A percentile compares a stretch with the other conserved stretches of the same genome.
phyloP scores from a whole-genome alignment of 228 moss, liverwort and hornwort genomes.

The Sphagnum fallax region DNA sequence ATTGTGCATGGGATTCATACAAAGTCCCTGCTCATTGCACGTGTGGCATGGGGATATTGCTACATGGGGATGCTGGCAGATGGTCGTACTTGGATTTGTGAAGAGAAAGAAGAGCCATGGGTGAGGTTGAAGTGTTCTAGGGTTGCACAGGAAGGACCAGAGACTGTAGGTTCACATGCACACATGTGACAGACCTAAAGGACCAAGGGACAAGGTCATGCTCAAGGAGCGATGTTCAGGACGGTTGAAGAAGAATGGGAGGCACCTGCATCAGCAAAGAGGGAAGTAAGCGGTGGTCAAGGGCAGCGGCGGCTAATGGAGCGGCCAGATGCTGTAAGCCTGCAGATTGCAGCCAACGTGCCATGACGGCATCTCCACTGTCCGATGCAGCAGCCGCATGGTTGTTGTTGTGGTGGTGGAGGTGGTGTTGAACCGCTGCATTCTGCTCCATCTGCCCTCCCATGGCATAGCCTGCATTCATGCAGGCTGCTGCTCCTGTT shows the following conservation, averaged over 20 bases:
- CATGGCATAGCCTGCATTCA: constrained; percentile 18
- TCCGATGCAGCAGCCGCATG: constrained; percentile 39
- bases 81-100: no score
- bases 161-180: no score
- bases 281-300: constrained; percentile 94
- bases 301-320: constrained; percentile 88
- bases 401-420: constrained; percentile 34
- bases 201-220: no score
- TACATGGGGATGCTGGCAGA: no score
- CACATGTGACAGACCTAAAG: no score
- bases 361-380: constrained; percentile 95
- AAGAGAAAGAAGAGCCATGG: no score
- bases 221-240: no score
- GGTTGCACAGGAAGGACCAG: no score
- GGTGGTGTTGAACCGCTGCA: constrained; percentile 11
- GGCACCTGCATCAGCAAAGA: constrained; percentile 98
- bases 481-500: constrained; percentile 14
- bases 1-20: no score
- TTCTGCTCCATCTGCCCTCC: constrained; percentile 55
- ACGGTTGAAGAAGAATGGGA: constrained; percentile 2
- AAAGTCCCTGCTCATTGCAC: no score
- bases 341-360: constrained; percentile 98
- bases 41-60: no score
- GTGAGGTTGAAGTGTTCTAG: no score
- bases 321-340: constrained; percentile 98